These are phyloP conservation scores for Linum tenue DNA, from an alignment of 345 rosid species.

Conservation along the genomic window DNA sequence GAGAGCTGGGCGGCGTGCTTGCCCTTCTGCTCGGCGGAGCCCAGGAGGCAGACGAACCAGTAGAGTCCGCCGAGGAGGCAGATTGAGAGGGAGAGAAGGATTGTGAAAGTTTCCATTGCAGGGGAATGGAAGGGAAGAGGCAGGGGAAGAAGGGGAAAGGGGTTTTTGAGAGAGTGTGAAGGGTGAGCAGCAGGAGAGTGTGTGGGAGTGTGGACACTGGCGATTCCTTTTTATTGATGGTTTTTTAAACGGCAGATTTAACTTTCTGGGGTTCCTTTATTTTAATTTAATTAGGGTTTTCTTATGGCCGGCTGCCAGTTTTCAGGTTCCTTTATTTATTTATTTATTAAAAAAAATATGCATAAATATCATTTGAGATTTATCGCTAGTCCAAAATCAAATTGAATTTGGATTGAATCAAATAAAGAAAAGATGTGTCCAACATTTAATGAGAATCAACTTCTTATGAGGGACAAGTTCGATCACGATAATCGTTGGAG, in stretches of 20 bases:
- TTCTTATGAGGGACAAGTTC: no score
- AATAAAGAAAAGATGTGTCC: no score
- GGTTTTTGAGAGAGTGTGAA: not conserved
- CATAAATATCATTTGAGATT: no score
- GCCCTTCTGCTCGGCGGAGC: constrained; percentile 80
- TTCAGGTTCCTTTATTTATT: no score
- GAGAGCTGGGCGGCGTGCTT: constrained; percentile 67
- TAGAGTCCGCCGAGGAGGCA: constrained; percentile 59
- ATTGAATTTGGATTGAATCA: no score
- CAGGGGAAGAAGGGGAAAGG: not conserved
- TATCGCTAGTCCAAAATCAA: no score
- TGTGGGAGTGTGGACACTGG: not conserved
- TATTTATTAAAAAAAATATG: no score
- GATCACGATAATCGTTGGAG: no score
- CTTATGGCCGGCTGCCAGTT: no score
- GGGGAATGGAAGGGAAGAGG: not conserved
- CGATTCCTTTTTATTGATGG: not conserved
- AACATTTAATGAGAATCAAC: no score
- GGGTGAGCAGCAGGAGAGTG: not conserved
- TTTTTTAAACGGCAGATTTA: not conserved
- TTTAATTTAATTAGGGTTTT: no score
- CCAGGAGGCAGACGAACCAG: constrained; percentile 84
- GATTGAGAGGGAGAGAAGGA: constrained; percentile 51
- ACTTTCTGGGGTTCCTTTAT: no score
- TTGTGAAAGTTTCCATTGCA: constrained; percentile 46